phyloP scores from a whole-genome alignment of 1,284 basidiomycete genomes.

The Ganoderma boninense region DNA sequence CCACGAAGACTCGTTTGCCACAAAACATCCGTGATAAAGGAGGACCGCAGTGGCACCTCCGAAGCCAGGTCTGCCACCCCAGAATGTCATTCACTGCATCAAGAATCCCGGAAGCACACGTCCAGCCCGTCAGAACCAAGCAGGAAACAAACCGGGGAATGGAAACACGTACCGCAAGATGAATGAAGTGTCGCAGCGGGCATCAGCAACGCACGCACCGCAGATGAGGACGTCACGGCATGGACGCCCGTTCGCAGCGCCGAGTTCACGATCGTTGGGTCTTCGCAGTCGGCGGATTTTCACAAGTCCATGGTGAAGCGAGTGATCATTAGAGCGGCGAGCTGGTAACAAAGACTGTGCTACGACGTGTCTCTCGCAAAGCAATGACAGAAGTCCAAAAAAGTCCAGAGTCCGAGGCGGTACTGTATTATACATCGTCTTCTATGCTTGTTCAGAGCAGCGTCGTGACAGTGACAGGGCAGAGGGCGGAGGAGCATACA shows the following conservation, averaged over 20 bases:
- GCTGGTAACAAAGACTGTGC: not conserved
- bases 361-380: not conserved
- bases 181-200: not conserved
- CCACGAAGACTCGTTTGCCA: not conserved
- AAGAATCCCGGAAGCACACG: not conserved
- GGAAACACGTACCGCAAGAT: not conserved
- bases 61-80: too few relatives aligned
- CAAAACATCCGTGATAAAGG: not conserved
- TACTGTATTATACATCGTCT: not conserved
- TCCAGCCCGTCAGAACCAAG: not conserved
- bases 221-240: not conserved
- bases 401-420: not conserved
- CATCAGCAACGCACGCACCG: not conserved
- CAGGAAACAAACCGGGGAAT: not conserved
- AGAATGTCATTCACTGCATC: too few relatives aligned
- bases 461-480: not conserved
- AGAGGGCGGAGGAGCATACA: not conserved
- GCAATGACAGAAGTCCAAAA: not conserved
- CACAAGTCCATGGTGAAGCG: not conserved
- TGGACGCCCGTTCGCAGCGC: not conserved
- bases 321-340: not conserved
- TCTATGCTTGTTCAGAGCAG: not conserved
- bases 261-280: not conserved
- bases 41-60: not conserved
- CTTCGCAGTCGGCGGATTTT: not conserved